Conservation (phyloP, 2,329 filamentous ascomycete species). For the Colletotrichum ledebouriae region DNA sequence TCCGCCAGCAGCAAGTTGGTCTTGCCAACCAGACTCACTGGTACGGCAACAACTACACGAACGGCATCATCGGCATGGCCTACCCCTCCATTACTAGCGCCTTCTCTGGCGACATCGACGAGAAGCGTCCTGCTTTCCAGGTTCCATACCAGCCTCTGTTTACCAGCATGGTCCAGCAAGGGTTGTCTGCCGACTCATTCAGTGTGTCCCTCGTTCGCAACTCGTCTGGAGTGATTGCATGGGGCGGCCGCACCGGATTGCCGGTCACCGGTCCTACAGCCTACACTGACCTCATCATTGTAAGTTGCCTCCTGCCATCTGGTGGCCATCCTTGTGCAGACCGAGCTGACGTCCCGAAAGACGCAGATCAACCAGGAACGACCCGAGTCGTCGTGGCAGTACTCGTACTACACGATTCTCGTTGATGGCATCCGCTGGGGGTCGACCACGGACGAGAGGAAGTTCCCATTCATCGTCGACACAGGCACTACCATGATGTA, state of each 20-base stretch:
- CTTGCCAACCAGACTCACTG: constrained; percentile 64
- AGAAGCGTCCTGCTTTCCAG: constrained; percentile 55
- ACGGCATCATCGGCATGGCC: constrained; percentile 64
- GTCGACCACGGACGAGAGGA: constrained; percentile 55
- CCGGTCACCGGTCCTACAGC: constrained; percentile 53
- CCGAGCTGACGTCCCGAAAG: constrained; percentile 48
- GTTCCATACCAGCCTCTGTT: constrained; percentile 63
- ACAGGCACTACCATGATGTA: constrained; percentile 66
- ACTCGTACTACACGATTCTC: constrained; percentile 67
- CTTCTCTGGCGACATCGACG: constrained; percentile 56
- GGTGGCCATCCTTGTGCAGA: neutral
- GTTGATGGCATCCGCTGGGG: constrained; percentile 63
- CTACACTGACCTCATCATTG: constrained; percentile 60
- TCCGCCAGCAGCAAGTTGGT: constrained; percentile 61
- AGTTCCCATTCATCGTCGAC: constrained; percentile 65
- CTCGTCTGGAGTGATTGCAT: constrained; percentile 60
- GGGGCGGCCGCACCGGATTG: constrained; percentile 56
- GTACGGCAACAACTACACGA: constrained; percentile 65
- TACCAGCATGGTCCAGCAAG: constrained; percentile 62
- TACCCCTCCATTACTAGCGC: constrained; percentile 65
- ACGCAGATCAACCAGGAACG: constrained; percentile 57
- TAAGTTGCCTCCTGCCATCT: constrained; percentile 48
- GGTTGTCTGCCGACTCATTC: constrained; percentile 60
- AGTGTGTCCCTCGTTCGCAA: constrained; percentile 63
- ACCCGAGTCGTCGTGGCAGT: constrained; percentile 56